These are phyloP conservation scores for Myxozyma udenii DNA, from an alignment of 805 yeast species.

Conservation along the genomic window DNA sequence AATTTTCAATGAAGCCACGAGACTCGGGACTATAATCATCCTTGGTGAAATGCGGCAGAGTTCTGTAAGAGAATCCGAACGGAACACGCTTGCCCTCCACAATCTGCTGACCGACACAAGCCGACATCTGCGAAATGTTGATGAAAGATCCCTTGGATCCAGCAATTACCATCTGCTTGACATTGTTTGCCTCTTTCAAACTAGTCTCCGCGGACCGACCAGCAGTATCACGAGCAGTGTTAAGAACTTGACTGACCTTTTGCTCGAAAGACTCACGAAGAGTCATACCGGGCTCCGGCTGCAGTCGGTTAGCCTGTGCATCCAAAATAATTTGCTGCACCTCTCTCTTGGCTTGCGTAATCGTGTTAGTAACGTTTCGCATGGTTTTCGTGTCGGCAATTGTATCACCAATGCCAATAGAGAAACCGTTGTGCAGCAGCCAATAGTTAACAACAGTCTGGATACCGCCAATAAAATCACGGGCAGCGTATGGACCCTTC, in stretches of 20 bases:
- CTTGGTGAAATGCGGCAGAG: slow-evolving; percentile 95
- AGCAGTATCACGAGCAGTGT: slow-evolving; percentile 98
- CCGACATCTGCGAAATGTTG: slow-evolving; percentile 98
- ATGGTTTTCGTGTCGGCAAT: slow-evolving; percentile 97
- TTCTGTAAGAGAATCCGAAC: slow-evolving; percentile 93
- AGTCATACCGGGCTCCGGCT: slow-evolving; percentile 99
- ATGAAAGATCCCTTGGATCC: slow-evolving; percentile 99
- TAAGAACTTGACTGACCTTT: slow-evolving; percentile 88
- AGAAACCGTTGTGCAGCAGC: slow-evolving; percentile 94
- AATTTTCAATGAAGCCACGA: slow-evolving; percentile 95
- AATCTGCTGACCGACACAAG: slow-evolving; percentile 99
- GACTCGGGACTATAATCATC: slow-evolving; percentile 99
- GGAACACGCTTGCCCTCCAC: slow-evolving; percentile 99
- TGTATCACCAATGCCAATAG: slow-evolving; percentile 99
- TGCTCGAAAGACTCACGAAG: slow-evolving; percentile 97
- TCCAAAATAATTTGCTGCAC: slow-evolving; percentile 91
- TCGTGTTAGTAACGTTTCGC: slow-evolving; percentile 89
- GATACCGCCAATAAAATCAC: slow-evolving; percentile 82
- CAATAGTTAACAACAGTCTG: slow-evolving; percentile 96
- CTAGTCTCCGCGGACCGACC: slow-evolving; percentile 98
- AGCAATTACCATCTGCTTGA: slow-evolving; percentile 98
- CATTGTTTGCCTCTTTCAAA: slow-evolving; percentile 89
- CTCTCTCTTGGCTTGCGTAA: slow-evolving; percentile 86
- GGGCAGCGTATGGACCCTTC: slow-evolving; percentile 89
- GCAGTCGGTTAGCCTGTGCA: slow-evolving; percentile 83